A percentile compares a stretch with the other conserved stretches of the same genome.
phyloP scores from a whole-genome alignment of 371 early-diverging fungal species.

The Homolaphlyctis polyrhiza region DNA sequence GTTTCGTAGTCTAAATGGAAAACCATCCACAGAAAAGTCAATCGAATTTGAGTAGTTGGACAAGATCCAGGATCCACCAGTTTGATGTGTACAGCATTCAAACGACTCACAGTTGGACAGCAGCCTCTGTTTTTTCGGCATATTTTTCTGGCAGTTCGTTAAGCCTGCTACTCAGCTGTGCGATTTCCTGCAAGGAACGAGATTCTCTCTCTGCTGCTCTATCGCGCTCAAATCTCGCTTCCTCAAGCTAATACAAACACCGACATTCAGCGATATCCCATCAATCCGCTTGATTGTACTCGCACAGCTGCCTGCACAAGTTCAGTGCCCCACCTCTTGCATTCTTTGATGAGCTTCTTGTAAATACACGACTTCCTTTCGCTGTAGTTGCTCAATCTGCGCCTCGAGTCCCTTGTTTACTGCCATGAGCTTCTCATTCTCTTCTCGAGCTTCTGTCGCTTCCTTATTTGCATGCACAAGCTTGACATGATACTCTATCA shows the following conservation, averaged over 20 bases:
- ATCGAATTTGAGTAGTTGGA: neutral
- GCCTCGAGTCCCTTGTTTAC: neutral
- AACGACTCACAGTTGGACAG: slow-evolving; percentile 19
- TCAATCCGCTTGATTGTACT: neutral
- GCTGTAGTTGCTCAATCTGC: neutral
- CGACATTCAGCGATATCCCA: neutral
- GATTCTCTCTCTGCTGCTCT: slow-evolving; percentile 26
- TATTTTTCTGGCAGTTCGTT: slow-evolving; percentile 19
- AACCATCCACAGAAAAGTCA: too few species aligned
- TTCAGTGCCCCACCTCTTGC: neutral
- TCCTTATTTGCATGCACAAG: neutral
- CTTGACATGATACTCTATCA: neutral
- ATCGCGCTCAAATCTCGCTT: slow-evolving; percentile 31
- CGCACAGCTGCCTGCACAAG: neutral
- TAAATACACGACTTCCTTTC: neutral
- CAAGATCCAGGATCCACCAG: too few species aligned
- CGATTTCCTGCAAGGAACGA: slow-evolving; percentile 18
- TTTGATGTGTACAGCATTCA: too few species aligned
- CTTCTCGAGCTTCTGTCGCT: neutral
- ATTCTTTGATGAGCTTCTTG: neutral
- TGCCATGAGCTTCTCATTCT: neutral
- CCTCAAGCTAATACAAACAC: slow-evolving; percentile 18
- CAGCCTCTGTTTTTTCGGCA: slow-evolving; percentile 23
- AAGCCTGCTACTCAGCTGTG: slow-evolving; percentile 19
- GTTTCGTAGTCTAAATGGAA: slow-evolving; percentile 24